Base-by-base conservation (phyloP, 2,329 filamentous ascomycete species). In the Stemphylium vesicarium region DNA sequence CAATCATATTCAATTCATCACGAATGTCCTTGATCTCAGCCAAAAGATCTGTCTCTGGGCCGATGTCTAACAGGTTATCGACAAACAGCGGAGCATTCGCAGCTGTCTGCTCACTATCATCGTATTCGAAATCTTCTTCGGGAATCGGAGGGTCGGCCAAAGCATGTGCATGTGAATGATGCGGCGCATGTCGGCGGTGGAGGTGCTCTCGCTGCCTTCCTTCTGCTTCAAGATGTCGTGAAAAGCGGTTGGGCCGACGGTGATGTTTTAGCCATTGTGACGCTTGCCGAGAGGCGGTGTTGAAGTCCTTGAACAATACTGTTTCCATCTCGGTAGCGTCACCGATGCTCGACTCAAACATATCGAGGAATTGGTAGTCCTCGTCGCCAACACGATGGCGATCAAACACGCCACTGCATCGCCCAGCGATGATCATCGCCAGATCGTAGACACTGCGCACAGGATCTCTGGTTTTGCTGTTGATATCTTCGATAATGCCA, bases 21-120 rank as follows among this genome's bases (percentile, higher is more conserved):
- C 85, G 81, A 48, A 89, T 88, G 63, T 89, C 86, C 66, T 88
- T 88, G 41, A 84, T 84, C 62, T 89, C 86, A 0, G 84, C 80
- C 0, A 89, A 77, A 0, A 88, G 77, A 44, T 83, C 79, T 0
- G 85, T 88, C 66, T 88, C 85, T 4, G 79, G 76, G 35, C 83
- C 81, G 45, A 88, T 88, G 49, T 87, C 83, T 1, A 86, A 78
- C 4, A 86, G 72, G 4, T 79, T 79, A 62, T 86, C 82, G n/a
- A 83, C 78, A 50, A 85, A 82, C 31, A 80, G 66, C 1, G 74
- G 75, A 2, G 77, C 71, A 16, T 72, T 64, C 4, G 64, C 57
- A 4, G 59, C 54, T 9, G 64, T 63, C 44, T 53, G 22, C 37
- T 62, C 57, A 20, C 62, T 60, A 40, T 66, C 59, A 32, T 67